Percentiles rank a stretch among this genome's conserved stretches.
These are phyloP conservation scores for Elaeis guineensis DNA, from an alignment of 176 grass and related monocot genomes.

Conservation along the genomic window DNA sequence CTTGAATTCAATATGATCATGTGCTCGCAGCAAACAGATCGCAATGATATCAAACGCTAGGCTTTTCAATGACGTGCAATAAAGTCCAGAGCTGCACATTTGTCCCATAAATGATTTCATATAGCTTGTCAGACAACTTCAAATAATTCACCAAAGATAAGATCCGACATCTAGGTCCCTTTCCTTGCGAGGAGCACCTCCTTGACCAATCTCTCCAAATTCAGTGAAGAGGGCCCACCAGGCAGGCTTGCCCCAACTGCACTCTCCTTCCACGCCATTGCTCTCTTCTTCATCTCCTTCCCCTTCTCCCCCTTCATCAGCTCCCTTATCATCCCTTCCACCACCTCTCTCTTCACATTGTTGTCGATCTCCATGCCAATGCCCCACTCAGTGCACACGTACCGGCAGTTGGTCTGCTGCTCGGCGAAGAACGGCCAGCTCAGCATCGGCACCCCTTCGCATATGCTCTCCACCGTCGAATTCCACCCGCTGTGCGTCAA, in stretches of 20 bases:
- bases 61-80: no score
- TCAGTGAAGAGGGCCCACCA: not conserved
- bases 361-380: conserved; percentile 3
- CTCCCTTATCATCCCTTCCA: conserved; percentile 13
- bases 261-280: not conserved
- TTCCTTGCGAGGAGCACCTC: conserved; percentile 26
- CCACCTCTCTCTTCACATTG: conserved; percentile 7
- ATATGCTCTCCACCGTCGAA: conserved; percentile 10
- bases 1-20: no score
- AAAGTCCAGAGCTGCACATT: no score
- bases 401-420: conserved; percentile 9
- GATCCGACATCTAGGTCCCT: no score
- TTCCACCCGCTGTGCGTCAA: conserved; percentile 20
- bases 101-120: no score
- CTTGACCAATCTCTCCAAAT: conserved; percentile 28
- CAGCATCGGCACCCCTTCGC: conserved; percentile 8
- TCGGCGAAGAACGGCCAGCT: conserved; percentile 17
- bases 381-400: not conserved
- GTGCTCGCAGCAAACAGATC: no score
- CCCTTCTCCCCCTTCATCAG: conserved; percentile 9
- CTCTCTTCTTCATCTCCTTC: conserved; percentile 3
- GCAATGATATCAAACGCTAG: no score
- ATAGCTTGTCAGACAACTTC: no score
- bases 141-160: no score
- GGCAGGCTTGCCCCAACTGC: not conserved